These are phyloP conservation scores for Knufia petricola DNA, from an alignment of 2,329 filamentous ascomycete species.

Conservation along the genomic window DNA sequence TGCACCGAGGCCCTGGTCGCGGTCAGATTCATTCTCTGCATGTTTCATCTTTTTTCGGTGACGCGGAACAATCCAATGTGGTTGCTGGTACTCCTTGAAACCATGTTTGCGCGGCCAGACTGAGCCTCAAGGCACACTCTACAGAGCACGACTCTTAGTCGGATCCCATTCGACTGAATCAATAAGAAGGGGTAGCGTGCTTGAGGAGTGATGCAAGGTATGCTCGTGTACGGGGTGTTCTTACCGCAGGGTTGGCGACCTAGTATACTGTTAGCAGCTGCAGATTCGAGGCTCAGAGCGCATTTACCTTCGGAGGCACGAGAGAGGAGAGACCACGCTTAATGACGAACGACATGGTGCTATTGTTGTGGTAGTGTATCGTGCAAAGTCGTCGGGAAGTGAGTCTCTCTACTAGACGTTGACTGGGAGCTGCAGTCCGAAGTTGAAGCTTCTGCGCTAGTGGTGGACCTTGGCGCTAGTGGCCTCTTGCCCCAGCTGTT, in stretches of 20 bases:
- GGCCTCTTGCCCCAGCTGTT: background rate
- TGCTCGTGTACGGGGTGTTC: slow-evolving; percentile 1
- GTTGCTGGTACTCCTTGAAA: too few species aligned
- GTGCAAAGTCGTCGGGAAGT: background rate
- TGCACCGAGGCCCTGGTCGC: slow-evolving; percentile 72
- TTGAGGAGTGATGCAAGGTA: too few species aligned
- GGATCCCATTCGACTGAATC: too few species aligned
- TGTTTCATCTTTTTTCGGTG: background rate
- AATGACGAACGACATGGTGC: slow-evolving; percentile 84
- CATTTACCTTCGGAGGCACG: slow-evolving; percentile 90
- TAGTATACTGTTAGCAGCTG: slow-evolving; percentile 6
- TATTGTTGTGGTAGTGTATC: slow-evolving; percentile 24
- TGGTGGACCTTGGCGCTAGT: background rate
- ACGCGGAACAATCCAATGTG: too few species aligned
- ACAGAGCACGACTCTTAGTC: too few species aligned
- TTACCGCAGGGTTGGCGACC: slow-evolving; percentile 19
- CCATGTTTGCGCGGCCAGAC: too few species aligned
- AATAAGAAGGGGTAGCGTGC: too few species aligned
- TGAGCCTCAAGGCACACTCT: too few species aligned
- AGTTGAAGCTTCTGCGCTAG: background rate
- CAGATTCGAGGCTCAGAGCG: slow-evolving; percentile 7
- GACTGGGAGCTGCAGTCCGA: background rate
- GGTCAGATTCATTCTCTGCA: background rate
- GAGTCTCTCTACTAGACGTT: background rate
- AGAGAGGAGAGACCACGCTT: slow-evolving; percentile 93